Percentiles rank a stretch among this genome's conserved stretches.
These are phyloP conservation scores for Novymonas esmeraldas DNA, from an alignment of 208 protist species.

Conservation along the genomic window DNA sequence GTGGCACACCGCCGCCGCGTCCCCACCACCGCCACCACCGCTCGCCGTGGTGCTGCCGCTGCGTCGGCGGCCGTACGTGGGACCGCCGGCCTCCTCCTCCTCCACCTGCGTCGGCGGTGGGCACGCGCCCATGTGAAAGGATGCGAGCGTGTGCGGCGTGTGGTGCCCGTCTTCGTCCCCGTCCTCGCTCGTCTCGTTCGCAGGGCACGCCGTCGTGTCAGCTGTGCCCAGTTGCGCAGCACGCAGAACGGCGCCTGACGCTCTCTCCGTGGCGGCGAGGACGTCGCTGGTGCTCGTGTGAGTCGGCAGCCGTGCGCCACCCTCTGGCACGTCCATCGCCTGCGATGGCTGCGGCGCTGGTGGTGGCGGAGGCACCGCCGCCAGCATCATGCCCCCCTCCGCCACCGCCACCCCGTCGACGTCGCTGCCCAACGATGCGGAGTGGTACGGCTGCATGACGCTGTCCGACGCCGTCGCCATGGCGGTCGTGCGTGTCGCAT, in stretches of 20 bases:
- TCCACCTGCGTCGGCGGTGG: no score
- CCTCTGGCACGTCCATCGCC: no score
- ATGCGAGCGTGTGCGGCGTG: slow-evolving; percentile 15
- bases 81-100: no score
- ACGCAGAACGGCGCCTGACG: neutral
- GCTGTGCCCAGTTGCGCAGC: neutral
- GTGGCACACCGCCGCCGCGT: slow-evolving; percentile 5
- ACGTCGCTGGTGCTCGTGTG: neutral
- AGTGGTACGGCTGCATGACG: neutral
- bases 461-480: neutral
- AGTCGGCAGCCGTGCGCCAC: no score
- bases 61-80: no score
- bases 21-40: neutral
- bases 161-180: neutral
- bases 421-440: neutral
- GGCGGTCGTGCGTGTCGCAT: neutral
- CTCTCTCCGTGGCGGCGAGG: neutral
- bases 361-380: neutral
- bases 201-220: neutral
- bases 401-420: neutral
- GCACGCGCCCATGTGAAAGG: slow-evolving; percentile 13
- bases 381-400: neutral
- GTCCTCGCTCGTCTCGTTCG: neutral
- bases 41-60: no score
- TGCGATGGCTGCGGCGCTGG: no score